These are phyloP conservation scores for Globisporangium sylvaticum DNA, from an alignment of 352 stramenopile species.

Conservation along the genomic window DNA sequence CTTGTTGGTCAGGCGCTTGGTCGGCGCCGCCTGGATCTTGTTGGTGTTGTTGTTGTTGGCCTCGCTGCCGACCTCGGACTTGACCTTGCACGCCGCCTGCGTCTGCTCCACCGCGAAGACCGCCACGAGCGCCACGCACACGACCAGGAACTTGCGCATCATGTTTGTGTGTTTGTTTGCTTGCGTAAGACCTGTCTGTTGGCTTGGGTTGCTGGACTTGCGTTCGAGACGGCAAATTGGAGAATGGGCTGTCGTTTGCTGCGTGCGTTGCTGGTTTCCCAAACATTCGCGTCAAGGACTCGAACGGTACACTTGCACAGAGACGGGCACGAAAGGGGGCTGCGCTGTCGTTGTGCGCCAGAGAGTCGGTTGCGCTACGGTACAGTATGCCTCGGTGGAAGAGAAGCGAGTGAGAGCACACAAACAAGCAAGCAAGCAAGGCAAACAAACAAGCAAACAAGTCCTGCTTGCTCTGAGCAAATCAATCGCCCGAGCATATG, in stretches of 20 bases:
- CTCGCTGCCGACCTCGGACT: slow-evolving; percentile 20
- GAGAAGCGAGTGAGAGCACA: neutral
- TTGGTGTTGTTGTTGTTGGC: slow-evolving; percentile 18
- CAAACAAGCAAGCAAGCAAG: neutral
- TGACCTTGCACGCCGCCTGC: slow-evolving; percentile 30
- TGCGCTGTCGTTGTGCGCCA: neutral
- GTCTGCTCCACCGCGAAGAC: slow-evolving; percentile 14
- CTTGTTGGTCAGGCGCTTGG: slow-evolving; percentile 31
- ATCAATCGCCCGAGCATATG: neutral
- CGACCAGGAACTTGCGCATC: slow-evolving; percentile 25
- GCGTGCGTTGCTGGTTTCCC: neutral
- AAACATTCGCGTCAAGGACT: neutral
- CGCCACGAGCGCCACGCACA: slow-evolving; percentile 21
- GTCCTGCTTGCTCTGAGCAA: neutral
- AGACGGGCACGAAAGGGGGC: neutral
- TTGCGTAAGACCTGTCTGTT: neutral
- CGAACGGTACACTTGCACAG: neutral
- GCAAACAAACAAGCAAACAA: neutral
- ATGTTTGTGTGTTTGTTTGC: slow-evolving; percentile 16
- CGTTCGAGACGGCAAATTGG: neutral
- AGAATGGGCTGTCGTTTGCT: neutral
- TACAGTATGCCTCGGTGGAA: neutral
- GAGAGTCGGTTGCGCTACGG: slow-evolving; percentile 1
- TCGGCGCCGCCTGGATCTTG: slow-evolving; percentile 29
- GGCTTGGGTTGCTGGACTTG: slow-evolving; percentile 2